A percentile compares a stretch with the other conserved stretches of the same genome.
Conservation (phyloP, 179 eudicot species). For the Drosera spatulata region DNA sequence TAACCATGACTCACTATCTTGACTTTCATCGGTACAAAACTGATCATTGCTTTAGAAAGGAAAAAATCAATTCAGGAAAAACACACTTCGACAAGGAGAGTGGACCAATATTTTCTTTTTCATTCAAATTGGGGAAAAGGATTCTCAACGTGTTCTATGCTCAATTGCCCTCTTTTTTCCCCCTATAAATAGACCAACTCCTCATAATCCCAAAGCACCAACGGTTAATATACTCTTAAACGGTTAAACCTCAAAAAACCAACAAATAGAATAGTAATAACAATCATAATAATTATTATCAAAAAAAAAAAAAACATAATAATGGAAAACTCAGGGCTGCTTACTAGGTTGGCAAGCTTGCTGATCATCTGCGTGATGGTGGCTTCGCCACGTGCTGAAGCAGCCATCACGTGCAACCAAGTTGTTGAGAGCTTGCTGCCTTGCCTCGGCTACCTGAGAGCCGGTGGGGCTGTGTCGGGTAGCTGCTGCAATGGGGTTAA, state of each 20-base stretch:
- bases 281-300: constrained; percentile 1
- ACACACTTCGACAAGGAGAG: no score
- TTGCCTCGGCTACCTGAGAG: constrained; percentile 21
- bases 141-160: no score
- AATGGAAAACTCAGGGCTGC: constrained; percentile 7
- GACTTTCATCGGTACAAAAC: no score
- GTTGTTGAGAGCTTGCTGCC: constrained; percentile 20
- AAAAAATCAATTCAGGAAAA: no score
- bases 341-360: constrained; percentile 2
- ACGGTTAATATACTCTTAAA: neutral
- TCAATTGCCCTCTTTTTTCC: no score
- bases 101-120: no score
- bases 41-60: no score
- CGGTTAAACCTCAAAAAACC: neutral
- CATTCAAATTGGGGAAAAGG: no score
- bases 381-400: constrained; percentile 16
- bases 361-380: constrained; percentile 8
- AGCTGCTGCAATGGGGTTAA: constrained; percentile 25
- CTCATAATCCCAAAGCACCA: neutral
- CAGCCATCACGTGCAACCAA: constrained; percentile 15
- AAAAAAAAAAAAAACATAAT: neutral
- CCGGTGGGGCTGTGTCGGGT: constrained; percentile 14
- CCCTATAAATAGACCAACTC: no score
- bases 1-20: no score
- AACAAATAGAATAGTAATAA: neutral